Evolutionary conservation across 306 rosid genomes (phyloP).

Genomic region (Amphicarpaea edgeworthii): DNA sequence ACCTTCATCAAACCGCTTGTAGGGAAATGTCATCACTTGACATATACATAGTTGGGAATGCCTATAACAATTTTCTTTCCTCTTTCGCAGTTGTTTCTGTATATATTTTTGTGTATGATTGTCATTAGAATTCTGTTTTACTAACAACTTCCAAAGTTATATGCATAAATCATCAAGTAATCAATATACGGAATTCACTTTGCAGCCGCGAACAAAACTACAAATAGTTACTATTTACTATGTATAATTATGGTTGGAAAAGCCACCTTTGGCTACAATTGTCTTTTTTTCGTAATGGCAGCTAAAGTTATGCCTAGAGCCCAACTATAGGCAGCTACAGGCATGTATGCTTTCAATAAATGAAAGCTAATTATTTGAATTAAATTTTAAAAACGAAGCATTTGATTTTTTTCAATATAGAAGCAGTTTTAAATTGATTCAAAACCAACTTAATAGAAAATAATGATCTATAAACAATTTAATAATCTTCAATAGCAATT

Average conservation of each 20-base stretch:
- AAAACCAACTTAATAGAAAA: slow-evolving; percentile 1
- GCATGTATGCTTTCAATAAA: background rate
- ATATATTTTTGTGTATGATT: slow-evolving; percentile 35
- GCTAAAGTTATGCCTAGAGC: too few relatives aligned
- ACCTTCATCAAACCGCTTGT: slow-evolving; percentile 87
- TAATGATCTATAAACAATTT: background rate
- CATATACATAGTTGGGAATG: slow-evolving; percentile 29
- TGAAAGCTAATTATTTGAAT: background rate
- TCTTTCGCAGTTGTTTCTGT: background rate
- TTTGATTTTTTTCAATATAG: background rate
- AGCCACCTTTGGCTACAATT: slow-evolving; percentile 1
- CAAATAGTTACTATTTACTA: background rate
- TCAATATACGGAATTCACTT: slow-evolving; percentile 24
- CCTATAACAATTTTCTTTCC: slow-evolving; percentile 21
- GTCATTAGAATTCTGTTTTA: slow-evolving; percentile 36
- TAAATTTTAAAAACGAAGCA: background rate
- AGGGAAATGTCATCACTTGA: slow-evolving; percentile 74
- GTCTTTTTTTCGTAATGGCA: background rate
- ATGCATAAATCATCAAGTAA: slow-evolving; percentile 36
- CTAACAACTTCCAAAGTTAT: slow-evolving; percentile 34
- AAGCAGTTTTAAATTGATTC: background rate
- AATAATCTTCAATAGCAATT: too few relatives aligned
- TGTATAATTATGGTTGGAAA: slow-evolving; percentile 37
- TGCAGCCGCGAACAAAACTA: slow-evolving; percentile 37
- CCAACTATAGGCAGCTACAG: background rate